Evolutionary conservation across 257 asterid genomes (phyloP).

Genomic region (Solanum dulcamara): DNA sequence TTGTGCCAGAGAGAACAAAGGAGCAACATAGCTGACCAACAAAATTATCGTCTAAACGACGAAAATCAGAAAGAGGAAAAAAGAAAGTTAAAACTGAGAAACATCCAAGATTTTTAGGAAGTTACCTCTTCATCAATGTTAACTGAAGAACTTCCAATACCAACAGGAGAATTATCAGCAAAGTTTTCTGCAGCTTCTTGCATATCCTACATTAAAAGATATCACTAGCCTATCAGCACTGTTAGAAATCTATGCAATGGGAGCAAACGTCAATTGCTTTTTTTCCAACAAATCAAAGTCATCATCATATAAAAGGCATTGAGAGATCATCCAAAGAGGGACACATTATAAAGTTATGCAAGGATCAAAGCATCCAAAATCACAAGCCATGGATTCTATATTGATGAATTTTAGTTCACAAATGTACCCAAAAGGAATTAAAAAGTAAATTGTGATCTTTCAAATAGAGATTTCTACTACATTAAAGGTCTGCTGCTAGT

Average conservation of each 20-base stretch:
- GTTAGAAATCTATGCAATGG: neutral
- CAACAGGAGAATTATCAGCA: conserved; percentile 16
- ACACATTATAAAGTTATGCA: neutral
- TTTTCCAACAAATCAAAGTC: neutral
- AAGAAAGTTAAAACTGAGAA: neutral
- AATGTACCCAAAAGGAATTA: neutral
- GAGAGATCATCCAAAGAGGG: neutral
- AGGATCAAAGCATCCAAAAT: neutral
- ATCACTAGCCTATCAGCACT: neutral
- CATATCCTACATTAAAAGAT: conserved; percentile 15
- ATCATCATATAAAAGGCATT: neutral
- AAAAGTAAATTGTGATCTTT: neutral
- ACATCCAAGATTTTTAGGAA: neutral
- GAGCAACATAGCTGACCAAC: neutral
- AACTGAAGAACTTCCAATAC: conserved; percentile 14
- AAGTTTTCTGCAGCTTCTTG: conserved; percentile 23
- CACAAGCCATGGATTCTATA: neutral
- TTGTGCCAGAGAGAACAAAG: neutral
- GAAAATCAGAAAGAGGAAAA: neutral
- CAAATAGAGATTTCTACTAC: neutral
- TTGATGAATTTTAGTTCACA: neutral
- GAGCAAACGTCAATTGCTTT: neutral
- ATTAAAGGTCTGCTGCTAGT: neutral
- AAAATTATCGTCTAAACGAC: neutral
- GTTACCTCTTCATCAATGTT: conserved; percentile 28